Percentiles rank a stretch among this genome's conserved stretches.
These are phyloP conservation scores for Didymella exigua DNA, from an alignment of 2,329 filamentous ascomycete species.

Conservation along the genomic window DNA sequence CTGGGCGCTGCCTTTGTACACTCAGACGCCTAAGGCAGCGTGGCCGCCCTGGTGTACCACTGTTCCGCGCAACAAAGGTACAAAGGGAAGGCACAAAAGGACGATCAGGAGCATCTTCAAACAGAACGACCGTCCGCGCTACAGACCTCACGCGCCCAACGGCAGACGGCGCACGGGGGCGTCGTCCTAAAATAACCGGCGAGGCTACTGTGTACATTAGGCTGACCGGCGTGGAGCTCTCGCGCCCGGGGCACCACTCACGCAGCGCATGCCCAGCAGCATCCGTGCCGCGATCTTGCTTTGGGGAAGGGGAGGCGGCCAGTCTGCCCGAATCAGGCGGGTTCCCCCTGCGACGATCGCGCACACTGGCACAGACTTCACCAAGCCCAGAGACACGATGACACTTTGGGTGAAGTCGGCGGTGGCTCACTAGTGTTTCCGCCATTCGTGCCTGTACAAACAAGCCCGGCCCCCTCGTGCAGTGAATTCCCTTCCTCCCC, in stretches of 20 bases:
- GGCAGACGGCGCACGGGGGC: slow-evolving; percentile 26
- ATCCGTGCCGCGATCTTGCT: slow-evolving; percentile 14
- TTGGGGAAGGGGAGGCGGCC: slow-evolving; percentile 18
- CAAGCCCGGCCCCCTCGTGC: slow-evolving; percentile 28
- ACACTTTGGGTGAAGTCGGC: slow-evolving; percentile 11
- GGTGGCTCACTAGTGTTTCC: slow-evolving; percentile 22
- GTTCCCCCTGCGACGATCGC: slow-evolving; percentile 32
- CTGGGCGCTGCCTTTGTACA: not conserved
- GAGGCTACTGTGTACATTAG: slow-evolving; percentile 18
- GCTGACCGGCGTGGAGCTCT: slow-evolving; percentile 10
- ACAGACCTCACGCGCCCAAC: slow-evolving; percentile 28
- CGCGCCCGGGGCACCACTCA: slow-evolving; percentile 12
- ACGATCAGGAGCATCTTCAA: slow-evolving; percentile 24
- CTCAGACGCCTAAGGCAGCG: slow-evolving; percentile 2
- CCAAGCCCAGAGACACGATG: slow-evolving; percentile 11
- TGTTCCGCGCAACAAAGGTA: slow-evolving; percentile 6
- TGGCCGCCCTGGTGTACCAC: slow-evolving; percentile 1
- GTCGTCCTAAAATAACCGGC: slow-evolving; percentile 30
- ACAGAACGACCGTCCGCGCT: slow-evolving; percentile 18
- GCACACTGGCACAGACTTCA: slow-evolving; percentile 13
- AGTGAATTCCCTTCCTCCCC: slow-evolving; percentile 14
- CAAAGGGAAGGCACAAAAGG: slow-evolving; percentile 9
- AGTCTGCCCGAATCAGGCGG: slow-evolving; percentile 22
- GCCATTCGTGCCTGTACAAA: slow-evolving; percentile 33
- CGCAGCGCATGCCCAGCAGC: slow-evolving; percentile 5